Evolutionary conservation across 2,329 filamentous ascomycete genomes (phyloP).

Genomic region (Aspergillus ruber): DNA sequence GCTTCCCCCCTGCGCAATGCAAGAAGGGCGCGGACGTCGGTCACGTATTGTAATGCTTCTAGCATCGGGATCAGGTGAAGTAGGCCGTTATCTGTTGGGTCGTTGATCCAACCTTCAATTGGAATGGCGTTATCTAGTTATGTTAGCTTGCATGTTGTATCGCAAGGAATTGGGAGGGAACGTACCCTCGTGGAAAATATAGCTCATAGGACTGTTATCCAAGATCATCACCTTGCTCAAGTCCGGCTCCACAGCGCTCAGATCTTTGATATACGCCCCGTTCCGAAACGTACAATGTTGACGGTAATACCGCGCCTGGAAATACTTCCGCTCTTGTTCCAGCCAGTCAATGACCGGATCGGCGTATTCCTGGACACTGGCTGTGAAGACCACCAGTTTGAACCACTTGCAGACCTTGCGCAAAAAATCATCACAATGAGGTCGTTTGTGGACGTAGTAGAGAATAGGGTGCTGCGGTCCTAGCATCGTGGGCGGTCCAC

Average conservation of each 20-base stretch:
- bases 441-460: constrained; percentile 98
- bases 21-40: constrained; percentile 85
- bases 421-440: constrained; percentile 93
- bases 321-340: constrained; percentile 93
- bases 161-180: background rate
- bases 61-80: constrained; percentile 87
- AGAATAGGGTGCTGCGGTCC: constrained; percentile 91
- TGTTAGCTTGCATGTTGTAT: constrained; percentile 3
- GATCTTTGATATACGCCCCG: constrained; percentile 95
- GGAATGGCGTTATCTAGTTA: constrained; percentile 89
- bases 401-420: constrained; percentile 97
- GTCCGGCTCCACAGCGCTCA: constrained; percentile 92
- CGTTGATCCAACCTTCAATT: constrained; percentile 98
- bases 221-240: constrained; percentile 97
- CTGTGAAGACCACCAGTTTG: constrained; percentile 93
- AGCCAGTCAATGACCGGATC: constrained; percentile 99
- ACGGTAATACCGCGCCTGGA: constrained; percentile 85
- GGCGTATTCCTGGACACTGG: constrained; percentile 95
- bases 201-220: constrained; percentile 96
- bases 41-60: constrained; percentile 92
- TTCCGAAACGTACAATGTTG: constrained; percentile 96
- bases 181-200: constrained; percentile 95
- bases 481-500: constrained; percentile 57
- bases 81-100: constrained; percentile 93
- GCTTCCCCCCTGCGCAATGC: constrained; percentile 78